Conservation (phyloP, 208 protist genomes). For the Trypanosoma conorhini region DNA sequence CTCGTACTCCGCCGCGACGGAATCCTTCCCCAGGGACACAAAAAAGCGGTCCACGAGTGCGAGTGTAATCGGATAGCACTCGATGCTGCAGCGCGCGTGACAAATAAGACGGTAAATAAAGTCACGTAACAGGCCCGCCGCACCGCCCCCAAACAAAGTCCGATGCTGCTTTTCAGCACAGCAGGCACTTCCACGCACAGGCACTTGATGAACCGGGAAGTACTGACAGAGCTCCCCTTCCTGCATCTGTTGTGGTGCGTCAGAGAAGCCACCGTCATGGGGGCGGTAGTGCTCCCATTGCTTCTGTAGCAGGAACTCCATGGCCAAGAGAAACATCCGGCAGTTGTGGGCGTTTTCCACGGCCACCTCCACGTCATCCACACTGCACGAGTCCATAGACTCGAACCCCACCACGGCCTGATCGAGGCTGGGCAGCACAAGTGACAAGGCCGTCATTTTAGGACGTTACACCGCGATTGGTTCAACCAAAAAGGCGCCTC, state of each 20-base stretch:
- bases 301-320: conserved; percentile 16
- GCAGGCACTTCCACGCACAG: background rate
- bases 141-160: conserved; percentile 2
- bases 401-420: background rate
- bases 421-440: background rate
- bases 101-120: conserved; percentile 26
- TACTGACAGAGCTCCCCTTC: background rate
- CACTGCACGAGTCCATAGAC: background rate
- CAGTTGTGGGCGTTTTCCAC: conserved; percentile 5
- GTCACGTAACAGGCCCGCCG: conserved; percentile 15
- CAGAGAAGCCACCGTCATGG: background rate
- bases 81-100: conserved; percentile 20
- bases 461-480: background rate
- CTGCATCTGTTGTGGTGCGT: background rate
- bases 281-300: conserved; percentile 15
- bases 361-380: background rate
- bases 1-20: conserved; percentile 1
- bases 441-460: conserved; percentile 17
- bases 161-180: background rate
- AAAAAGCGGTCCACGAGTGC: conserved; percentile 21
- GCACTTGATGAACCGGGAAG: background rate
- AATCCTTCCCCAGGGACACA: background rate
- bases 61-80: conserved; percentile 26
- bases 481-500: background rate
- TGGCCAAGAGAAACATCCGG: conserved; percentile 20